Evolutionary conservation across 441 rosid genomes (phyloP).

Genomic region (Eruca vesicaria): DNA sequence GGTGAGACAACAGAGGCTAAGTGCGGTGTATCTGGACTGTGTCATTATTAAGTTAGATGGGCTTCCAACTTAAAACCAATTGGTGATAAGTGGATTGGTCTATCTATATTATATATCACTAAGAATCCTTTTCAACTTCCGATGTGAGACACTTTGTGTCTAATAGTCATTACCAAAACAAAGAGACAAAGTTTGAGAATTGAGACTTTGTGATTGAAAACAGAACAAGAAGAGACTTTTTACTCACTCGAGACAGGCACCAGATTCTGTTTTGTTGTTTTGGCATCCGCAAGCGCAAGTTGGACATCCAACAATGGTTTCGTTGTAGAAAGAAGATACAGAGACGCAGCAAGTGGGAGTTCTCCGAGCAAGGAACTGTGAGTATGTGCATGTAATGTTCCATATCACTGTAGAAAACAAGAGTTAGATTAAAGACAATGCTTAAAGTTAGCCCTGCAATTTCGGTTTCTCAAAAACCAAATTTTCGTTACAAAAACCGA

Average conservation of each 20-base stretch:
- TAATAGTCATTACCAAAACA: too few relatives aligned
- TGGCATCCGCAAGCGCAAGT: slow-evolving; percentile 73
- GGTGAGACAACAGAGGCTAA: slow-evolving; percentile 53
- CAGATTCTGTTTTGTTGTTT: slow-evolving; percentile 41
- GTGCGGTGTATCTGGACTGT: slow-evolving; percentile 47
- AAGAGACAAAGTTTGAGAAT: too few relatives aligned
- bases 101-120: too few relatives aligned
- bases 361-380: slow-evolving; percentile 70
- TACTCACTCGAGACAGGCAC: slow-evolving; percentile 51
- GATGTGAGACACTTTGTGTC: too few relatives aligned
- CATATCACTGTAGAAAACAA: slow-evolving; percentile 53
- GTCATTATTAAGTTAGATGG: too few relatives aligned
- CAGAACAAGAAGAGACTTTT: neutral
- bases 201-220: neutral
- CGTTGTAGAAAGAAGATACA: slow-evolving; percentile 61
- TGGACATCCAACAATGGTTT: slow-evolving; percentile 62
- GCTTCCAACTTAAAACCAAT: too few relatives aligned
- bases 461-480: neutral
- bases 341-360: slow-evolving; percentile 70
- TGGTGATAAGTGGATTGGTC: too few relatives aligned
- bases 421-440: neutral
- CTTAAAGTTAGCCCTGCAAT: too few relatives aligned
- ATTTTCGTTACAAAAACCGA: too few relatives aligned
- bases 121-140: too few relatives aligned
- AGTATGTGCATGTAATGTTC: slow-evolving; percentile 76